Base-by-base conservation (phyloP, 768 basidiomycete species). In the Termitomyces sp. region DNA sequence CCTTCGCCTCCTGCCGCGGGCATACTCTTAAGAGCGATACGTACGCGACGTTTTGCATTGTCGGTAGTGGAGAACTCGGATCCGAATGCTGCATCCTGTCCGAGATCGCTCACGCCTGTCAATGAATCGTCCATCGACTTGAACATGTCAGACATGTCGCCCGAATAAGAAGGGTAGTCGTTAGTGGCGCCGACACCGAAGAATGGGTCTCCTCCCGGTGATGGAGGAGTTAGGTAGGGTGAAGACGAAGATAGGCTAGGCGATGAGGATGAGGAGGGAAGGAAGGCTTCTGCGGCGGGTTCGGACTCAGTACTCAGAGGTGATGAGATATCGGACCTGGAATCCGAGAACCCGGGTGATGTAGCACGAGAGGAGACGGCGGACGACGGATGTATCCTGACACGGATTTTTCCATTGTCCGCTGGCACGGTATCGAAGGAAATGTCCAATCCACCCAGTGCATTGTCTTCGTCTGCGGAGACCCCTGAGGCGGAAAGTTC, bases 371-470 rank as follows among this genome's bases (percentile, higher is more conserved):
- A 76, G 24, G 78, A 77, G 16, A 73, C 67, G 61, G 79, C 73
- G 4, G 83, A 75, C 7, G 82, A 75, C 45, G 85, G 81, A 64
- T 89, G 85, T 62, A 90, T 88, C 62, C 84, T 80, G 42, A 90
- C 87, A 53, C 84, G 85, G 63, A 89, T 86, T 72, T 83, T 87
- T 57, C 88, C 86, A 65, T 87, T 81, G 61, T 86, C 80, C 50
- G 78, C 76, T 33, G 84, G 75, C 42, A 76, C 78, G 47, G 86
- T 73, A 62, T 91, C 89, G 64, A 92, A 88, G 42, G 87, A 87
- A 67, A 92, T 85, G 62, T 87, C 82, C 54, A 91, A 73, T 44
- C 80, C 82, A 55, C 79, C 80, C 44, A 87, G 76, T 42, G 74
- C 77, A 55, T 70, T 74, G 37, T 78, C 69, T 41, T 77, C 75